These are phyloP conservation scores for Dendrobium nobile DNA, from an alignment of 106 monocot species.

Conservation along the genomic window DNA sequence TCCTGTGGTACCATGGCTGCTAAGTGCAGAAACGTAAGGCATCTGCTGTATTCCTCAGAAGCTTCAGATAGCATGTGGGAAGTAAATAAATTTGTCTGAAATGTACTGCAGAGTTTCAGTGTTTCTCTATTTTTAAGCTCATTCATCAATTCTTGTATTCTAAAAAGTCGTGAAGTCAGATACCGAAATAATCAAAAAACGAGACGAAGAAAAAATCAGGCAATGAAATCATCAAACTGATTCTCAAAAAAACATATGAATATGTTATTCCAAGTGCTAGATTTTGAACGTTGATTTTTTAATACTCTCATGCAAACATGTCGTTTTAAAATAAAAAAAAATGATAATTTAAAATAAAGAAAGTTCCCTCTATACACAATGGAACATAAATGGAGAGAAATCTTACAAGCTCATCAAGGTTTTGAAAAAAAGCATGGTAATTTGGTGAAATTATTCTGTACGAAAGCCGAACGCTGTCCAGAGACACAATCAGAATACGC, in stretches of 20 bases:
- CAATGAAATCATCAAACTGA: not conserved
- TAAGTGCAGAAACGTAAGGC: not conserved
- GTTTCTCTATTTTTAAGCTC: constrained; percentile 22
- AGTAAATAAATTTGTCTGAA: constrained; percentile 12
- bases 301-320: no score
- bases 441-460: no score
- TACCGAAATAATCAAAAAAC: constrained; percentile 11
- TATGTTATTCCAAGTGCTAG: no score
- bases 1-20: not conserved
- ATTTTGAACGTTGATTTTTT: no score
- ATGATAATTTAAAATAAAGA: no score
- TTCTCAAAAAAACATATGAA: not conserved
- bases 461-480: no score
- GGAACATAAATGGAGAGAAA: no score
- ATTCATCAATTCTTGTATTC: constrained; percentile 19
- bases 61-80: constrained; percentile 5
- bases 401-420: no score
- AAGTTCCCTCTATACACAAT: no score
- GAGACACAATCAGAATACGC: no score
- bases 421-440: no score
- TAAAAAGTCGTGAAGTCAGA: constrained; percentile 41
- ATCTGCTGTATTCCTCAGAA: constrained; percentile 7
- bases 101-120: constrained; percentile 8
- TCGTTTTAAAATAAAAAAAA: no score
- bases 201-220: not conserved